A percentile compares a stretch with the other conserved stretches of the same genome.
phyloP scores from a whole-genome alignment of 139 green algal species.

The Chlorella sp. region DNA sequence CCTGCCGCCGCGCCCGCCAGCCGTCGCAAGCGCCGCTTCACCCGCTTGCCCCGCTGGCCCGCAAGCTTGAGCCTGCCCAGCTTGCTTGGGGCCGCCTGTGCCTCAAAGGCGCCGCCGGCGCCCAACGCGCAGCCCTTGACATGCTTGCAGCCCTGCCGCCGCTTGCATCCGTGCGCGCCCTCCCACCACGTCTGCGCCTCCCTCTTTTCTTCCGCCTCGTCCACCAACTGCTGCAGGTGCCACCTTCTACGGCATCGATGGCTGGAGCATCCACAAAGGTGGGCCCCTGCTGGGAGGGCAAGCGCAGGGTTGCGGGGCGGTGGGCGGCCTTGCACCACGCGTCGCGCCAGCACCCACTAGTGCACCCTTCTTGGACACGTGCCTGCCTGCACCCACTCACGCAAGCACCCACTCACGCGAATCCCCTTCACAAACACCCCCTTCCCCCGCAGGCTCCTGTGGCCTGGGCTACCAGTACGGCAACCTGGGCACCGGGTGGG shows the following conservation, averaged over 20 bases:
- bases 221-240: conserved; percentile 24
- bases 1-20: no score
- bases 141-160: not conserved
- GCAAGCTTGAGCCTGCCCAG: no score
- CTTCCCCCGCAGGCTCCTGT: conserved; percentile 3
- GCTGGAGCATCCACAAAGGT: conserved; percentile 34
- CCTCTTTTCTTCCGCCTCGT: not conserved
- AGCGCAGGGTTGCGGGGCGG: no score
- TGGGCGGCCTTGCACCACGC: no score
- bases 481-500: conserved; percentile 29
- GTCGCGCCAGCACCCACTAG: no score
- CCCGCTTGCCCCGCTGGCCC: no score
- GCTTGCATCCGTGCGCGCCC: conserved; percentile 5
- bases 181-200: conserved; percentile 41
- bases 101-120: no score
- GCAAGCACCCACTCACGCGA: not conserved
- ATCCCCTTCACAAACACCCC: not conserved
- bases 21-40: no score
- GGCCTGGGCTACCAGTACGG: conserved; percentile 34
- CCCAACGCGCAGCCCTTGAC: not conserved
- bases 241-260: conserved; percentile 21
- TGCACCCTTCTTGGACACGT: no score
- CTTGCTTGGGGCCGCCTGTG: no score
- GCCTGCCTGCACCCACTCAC: no score
- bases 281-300: not conserved